Percentiles rank a stretch among this genome's conserved stretches.
These are phyloP conservation scores for Yarrowia sp. DNA, from an alignment of 805 yeast genomes.

Conservation along the genomic window DNA sequence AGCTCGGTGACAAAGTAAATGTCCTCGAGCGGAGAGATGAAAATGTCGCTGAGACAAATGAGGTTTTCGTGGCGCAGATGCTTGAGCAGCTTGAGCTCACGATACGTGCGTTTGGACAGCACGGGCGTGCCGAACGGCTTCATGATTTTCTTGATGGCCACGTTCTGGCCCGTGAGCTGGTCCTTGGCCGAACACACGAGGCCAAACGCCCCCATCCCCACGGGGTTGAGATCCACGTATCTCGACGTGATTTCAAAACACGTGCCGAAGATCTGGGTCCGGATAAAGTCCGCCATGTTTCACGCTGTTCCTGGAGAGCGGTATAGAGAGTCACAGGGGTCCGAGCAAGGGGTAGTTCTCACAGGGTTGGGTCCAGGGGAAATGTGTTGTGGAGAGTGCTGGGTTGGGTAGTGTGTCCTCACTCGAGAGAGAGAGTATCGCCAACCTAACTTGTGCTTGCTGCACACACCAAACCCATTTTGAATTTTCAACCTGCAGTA, in stretches of 20 bases:
- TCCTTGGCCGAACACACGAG: slow-evolving; percentile 95
- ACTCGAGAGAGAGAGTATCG: neutral
- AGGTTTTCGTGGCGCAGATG: slow-evolving; percentile 93
- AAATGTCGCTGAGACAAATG: slow-evolving; percentile 88
- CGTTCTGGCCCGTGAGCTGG: slow-evolving; percentile 83
- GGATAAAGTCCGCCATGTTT: slow-evolving; percentile 36
- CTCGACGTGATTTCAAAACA: slow-evolving; percentile 81
- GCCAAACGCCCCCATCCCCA: slow-evolving; percentile 99
- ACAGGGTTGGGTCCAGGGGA: neutral
- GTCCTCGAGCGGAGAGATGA: slow-evolving; percentile 91
- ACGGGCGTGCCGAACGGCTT: slow-evolving; percentile 95
- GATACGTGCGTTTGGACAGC: slow-evolving; percentile 90
- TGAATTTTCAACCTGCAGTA: slow-evolving; percentile 12
- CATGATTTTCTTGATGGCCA: slow-evolving; percentile 97
- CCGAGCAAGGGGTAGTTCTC: neutral
- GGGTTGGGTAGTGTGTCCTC: neutral
- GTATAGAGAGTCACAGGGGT: neutral
- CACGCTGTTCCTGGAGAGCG: neutral
- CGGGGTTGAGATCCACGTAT: slow-evolving; percentile 90
- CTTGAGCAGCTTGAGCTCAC: slow-evolving; percentile 90
- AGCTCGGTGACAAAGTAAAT: slow-evolving; percentile 94
- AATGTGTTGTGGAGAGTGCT: neutral
- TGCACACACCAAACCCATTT: slow-evolving; percentile 15
- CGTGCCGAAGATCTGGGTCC: slow-evolving; percentile 93
- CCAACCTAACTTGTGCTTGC: slow-evolving; percentile 22